These are phyloP conservation scores for Penicillium sp. DNA, from an alignment of 2,329 filamentous ascomycete species.

Conservation along the genomic window DNA sequence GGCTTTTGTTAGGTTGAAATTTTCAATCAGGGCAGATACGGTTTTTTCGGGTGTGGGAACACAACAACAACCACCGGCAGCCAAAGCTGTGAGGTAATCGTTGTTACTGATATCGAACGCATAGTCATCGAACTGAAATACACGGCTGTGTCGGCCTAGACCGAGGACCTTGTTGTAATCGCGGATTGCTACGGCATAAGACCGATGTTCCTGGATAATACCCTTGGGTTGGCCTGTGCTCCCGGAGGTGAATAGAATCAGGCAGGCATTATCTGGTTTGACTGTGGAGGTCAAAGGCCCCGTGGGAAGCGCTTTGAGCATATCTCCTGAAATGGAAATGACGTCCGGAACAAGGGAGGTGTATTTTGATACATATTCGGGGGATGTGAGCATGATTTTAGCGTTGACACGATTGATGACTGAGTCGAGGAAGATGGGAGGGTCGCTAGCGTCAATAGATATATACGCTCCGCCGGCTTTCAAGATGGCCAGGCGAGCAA, in stretches of 20 bases:
- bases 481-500: conserved; percentile 20
- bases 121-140: conserved; percentile 30
- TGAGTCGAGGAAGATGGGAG: conserved; percentile 66
- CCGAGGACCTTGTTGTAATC: conserved; percentile 22
- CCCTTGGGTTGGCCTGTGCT: conserved; percentile 29
- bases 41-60: conserved; percentile 16
- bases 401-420: conserved; percentile 71
- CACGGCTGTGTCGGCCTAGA: conserved; percentile 17
- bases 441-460: conserved; percentile 73
- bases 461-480: conserved; percentile 58
- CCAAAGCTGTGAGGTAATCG: conserved; percentile 23
- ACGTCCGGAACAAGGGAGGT: not conserved
- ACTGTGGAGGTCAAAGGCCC: conserved; percentile 5
- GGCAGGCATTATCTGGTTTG: conserved; percentile 18
- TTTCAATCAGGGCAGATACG: conserved; percentile 12
- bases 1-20: conserved; percentile 18
- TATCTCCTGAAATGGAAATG: not conserved
- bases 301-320: not conserved
- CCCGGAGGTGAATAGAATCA: conserved; percentile 29
- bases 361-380: conserved; percentile 9
- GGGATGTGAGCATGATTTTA: conserved; percentile 61
- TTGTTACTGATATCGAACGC: conserved; percentile 32
- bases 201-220: conserved; percentile 27
- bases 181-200: conserved; percentile 21
- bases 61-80: conserved; percentile 28